These are phyloP conservation scores for Coffea canephora DNA, from an alignment of 257 asterid genomes.

Conservation along the genomic window DNA sequence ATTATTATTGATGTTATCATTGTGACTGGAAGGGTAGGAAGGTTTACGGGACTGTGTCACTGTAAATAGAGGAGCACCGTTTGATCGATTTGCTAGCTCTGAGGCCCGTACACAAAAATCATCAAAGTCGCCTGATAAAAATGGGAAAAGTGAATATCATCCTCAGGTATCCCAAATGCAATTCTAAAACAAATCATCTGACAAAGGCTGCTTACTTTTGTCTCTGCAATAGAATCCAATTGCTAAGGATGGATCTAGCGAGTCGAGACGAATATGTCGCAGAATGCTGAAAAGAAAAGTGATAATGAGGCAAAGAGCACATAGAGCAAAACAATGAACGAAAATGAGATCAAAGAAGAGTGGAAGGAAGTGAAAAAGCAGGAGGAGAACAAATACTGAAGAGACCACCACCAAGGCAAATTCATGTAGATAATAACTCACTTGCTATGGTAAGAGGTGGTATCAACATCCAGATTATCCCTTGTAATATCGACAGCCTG, in stretches of 20 bases:
- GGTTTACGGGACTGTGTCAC: conserved; percentile 49
- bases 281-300: conserved; percentile 50
- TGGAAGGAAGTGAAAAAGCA: background rate
- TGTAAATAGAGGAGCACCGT: conserved; percentile 92
- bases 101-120: conserved; percentile 74
- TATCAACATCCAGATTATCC: conserved; percentile 54
- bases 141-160: background rate
- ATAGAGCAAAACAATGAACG: conserved; percentile 3
- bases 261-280: conserved; percentile 71
- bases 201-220: conserved; percentile 44
- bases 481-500: conserved; percentile 64
- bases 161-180: background rate
- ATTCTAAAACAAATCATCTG: background rate
- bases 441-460: conserved; percentile 88
- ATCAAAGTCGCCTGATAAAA: conserved; percentile 71
- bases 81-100: conserved; percentile 56
- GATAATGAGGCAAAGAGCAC: conserved; percentile 12
- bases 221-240: conserved; percentile 83
- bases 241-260: conserved; percentile 90
- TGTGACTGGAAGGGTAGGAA: conserved; percentile 24
- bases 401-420: background rate
- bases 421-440: conserved; percentile 28
- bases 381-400: background rate
- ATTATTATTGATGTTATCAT: conserved; percentile 14
- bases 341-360: background rate